These are phyloP conservation scores for Pichia sp. DNA, from an alignment of 1,139 yeast species.

Conservation along the genomic window DNA sequence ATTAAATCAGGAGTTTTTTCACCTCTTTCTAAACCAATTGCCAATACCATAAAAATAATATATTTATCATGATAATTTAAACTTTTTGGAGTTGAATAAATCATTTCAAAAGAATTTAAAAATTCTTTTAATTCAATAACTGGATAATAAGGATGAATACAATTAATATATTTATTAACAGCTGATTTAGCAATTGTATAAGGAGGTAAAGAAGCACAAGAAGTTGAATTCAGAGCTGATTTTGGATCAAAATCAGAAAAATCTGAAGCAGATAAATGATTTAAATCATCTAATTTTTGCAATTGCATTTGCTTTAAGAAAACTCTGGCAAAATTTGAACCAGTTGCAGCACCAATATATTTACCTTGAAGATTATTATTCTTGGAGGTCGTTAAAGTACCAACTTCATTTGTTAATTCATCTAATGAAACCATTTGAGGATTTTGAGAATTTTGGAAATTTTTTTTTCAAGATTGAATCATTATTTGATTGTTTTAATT, in stretches of 20 bases:
- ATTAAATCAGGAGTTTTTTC: constrained; percentile 3
- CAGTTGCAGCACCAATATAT: constrained; percentile 25
- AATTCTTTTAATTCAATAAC: constrained; percentile 15
- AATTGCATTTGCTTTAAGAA: constrained; percentile 21
- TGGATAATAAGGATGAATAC: constrained; percentile 18
- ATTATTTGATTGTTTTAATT: not conserved
- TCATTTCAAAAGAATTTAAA: constrained; percentile 7
- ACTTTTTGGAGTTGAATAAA: constrained; percentile 12
- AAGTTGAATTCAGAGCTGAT: constrained; percentile 8
- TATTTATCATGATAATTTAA: constrained; percentile 19
- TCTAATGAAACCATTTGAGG: constrained; percentile 14
- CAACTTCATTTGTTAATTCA: constrained; percentile 21
- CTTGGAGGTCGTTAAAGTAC: constrained; percentile 18
- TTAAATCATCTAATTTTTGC: constrained; percentile 15
- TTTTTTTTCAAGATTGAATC: not conserved
- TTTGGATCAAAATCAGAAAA: constrained; percentile 13
- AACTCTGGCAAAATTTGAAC: constrained; percentile 21
- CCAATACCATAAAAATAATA: constrained; percentile 20
- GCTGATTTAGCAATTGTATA: constrained; percentile 13
- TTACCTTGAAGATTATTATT: constrained; percentile 16
- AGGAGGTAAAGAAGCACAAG: constrained; percentile 21
- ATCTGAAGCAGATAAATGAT: constrained; percentile 7
- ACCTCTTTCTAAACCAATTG: constrained; percentile 16
- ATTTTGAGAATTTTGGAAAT: not conserved
- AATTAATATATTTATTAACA: constrained; percentile 16